Evolutionary conservation across 768 basidiomycete species (phyloP), one percentile per base, ranked within the genome.

Genomic region (Coprinopsis cinerea): DNA sequence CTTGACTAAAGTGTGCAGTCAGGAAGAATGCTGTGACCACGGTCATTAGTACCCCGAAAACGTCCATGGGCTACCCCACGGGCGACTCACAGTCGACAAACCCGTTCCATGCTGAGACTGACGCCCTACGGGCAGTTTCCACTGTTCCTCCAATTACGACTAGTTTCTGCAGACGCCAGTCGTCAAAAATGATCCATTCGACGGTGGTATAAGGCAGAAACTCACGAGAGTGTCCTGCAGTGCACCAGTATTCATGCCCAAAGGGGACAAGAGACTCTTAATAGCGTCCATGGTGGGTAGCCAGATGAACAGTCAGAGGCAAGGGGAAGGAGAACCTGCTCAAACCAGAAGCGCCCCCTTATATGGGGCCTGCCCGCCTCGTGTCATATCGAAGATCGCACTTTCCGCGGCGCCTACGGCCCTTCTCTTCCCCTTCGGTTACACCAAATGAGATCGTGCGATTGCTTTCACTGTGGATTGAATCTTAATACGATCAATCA

Each of bases 91-190:
- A 92, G 63, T 92, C 90, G 3, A 92, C 77, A 61, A 92, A 92
- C 30, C 88, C 87, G 64, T 86, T 89, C 89, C 90, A 92, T 11
- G 88, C 90, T 3, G 88, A 88, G 24, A 87, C 72, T 10, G 88
- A 90, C 15, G 79, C 84, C 39, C 89, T 74, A 55, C 89, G 76
- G 28, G 88, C 88, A 14, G 88, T 91, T 63, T 92, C 89, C 18
- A 92, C 85, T 0, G 90, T 91, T 1, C 90, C 90, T 20, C 90
- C 89, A 61, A 92, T 86, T 59, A 92, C 89, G 27, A 92, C 89
- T 22, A 90, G 76, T 86, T 89, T 91, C 89, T 90, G 18, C 5
- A 26, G 24, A 9, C 5, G 23, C 18, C 18, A 18, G 18, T 10
- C 9, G 23, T 25, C 23, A 25, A 27, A 52, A 52, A 49, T 41